phyloP scores from a whole-genome alignment of 2,329 filamentous ascomycete species.

The Nemania serpens region DNA sequence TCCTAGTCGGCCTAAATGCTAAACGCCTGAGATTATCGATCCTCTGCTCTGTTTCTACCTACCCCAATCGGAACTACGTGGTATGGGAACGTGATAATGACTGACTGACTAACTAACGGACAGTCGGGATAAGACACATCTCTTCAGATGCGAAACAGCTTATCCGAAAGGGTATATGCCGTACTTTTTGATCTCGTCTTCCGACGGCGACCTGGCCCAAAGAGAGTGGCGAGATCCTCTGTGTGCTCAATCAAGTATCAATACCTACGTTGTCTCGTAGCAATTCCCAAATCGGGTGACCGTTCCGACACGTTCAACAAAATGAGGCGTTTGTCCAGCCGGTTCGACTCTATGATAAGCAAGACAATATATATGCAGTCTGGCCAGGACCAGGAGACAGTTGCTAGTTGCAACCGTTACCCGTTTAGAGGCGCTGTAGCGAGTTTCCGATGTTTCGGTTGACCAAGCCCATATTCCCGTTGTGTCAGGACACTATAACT shows the following conservation, averaged over 20 bases:
- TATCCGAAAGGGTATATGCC: slow-evolving; percentile 18
- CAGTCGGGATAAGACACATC: background rate
- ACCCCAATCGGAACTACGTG: slow-evolving; percentile 2
- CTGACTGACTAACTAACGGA: background rate
- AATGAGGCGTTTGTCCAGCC: slow-evolving; percentile 13
- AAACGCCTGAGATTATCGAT: slow-evolving; percentile 25
- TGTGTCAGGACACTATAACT: background rate
- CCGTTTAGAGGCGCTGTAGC: slow-evolving; percentile 15
- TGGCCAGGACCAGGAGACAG: slow-evolving; percentile 20
- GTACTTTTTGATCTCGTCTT: slow-evolving; percentile 21
- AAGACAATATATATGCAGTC: slow-evolving; percentile 7
- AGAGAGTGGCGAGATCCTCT: slow-evolving; percentile 5
- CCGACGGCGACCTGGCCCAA: slow-evolving; percentile 4
- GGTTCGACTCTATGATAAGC: slow-evolving; percentile 4
- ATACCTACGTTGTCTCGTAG: slow-evolving; percentile 2
- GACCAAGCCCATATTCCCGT: background rate
- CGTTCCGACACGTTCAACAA: slow-evolving; percentile 2
- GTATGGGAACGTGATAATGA: slow-evolving; percentile 9
- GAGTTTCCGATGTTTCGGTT: slow-evolving; percentile 20
- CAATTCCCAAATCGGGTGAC: slow-evolving; percentile 5
- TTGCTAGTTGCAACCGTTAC: slow-evolving; percentile 20
- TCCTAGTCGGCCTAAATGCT: slow-evolving; percentile 28
- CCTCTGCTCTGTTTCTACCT: slow-evolving; percentile 2
- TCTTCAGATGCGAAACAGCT: slow-evolving; percentile 14
- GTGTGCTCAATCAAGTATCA: background rate